phyloP scores from a whole-genome alignment of 129 eudicot species.

The Scalesia atractyloides region DNA sequence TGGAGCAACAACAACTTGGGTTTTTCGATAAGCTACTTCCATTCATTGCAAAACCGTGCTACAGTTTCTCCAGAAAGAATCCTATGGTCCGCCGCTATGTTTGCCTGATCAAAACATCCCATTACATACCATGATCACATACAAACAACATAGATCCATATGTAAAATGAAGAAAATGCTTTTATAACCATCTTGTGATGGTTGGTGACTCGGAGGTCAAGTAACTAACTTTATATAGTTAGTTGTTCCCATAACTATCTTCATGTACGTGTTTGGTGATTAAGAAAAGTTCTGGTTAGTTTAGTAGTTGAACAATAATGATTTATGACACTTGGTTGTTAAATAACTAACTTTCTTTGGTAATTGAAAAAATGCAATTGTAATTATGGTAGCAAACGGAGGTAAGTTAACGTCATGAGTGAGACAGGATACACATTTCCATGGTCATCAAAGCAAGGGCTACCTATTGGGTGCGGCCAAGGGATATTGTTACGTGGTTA shows the following conservation, averaged over 20 bases:
- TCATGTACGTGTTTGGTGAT: background rate
- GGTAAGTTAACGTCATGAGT: too few relatives aligned
- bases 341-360: too few relatives aligned
- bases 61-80: slow-evolving; percentile 42
- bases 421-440: too few relatives aligned
- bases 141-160: background rate
- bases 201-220: background rate
- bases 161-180: too few relatives aligned
- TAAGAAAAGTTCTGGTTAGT: too few relatives aligned
- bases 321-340: too few relatives aligned
- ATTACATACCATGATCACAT: background rate
- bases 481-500: slow-evolving; percentile 56
- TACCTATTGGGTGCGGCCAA: slow-evolving; percentile 62
- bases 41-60: slow-evolving; percentile 76
- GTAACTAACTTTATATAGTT: background rate
- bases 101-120: slow-evolving; percentile 36
- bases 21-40: slow-evolving; percentile 42
- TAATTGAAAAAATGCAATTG: too few relatives aligned
- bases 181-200: background rate
- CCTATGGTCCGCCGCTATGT: slow-evolving; percentile 85
- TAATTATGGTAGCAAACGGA: too few relatives aligned
- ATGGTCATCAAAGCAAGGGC: slow-evolving; percentile 21
- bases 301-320: too few relatives aligned
- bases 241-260: background rate
- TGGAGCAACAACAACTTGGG: slow-evolving; percentile 82